Evolutionary conservation across 2,329 filamentous ascomycete genomes (phyloP).

Genomic region (Aspergillus sp.): DNA sequence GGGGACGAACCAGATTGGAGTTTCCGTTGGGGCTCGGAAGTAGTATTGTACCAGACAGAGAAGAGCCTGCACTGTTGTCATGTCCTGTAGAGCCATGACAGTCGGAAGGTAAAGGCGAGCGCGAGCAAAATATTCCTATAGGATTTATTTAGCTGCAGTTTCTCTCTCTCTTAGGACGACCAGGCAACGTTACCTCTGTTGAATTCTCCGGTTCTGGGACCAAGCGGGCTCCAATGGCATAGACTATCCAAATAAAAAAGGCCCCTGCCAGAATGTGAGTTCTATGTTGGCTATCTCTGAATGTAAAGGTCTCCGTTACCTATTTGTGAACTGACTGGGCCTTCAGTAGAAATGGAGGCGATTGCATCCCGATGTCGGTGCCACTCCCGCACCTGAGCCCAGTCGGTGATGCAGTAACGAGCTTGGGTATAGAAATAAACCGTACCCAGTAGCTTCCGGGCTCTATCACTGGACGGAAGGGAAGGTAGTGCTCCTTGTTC

Average conservation of each 20-base stretch:
- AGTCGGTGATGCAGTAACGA: conserved; percentile 15
- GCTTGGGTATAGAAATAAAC: conserved; percentile 15
- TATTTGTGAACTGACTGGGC: conserved; percentile 3
- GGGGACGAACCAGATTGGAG: conserved; percentile 8
- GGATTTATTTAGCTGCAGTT: background rate
- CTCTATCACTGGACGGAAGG: conserved; percentile 6
- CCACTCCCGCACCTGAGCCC: conserved; percentile 12
- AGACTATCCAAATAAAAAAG: conserved; percentile 15
- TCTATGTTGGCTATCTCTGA: background rate
- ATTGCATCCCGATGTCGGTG: conserved; percentile 10
- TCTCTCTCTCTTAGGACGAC: background rate
- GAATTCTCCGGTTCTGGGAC: conserved; percentile 10
- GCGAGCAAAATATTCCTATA: conserved; percentile 12
- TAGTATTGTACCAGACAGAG: conserved; percentile 11
- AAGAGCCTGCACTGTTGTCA: conserved; percentile 12
- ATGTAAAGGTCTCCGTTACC: background rate
- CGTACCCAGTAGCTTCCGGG: conserved; percentile 9
- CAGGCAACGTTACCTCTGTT: conserved; percentile 5
- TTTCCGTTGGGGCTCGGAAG: conserved; percentile 9
- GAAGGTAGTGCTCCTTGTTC: conserved; percentile 3
- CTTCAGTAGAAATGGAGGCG: conserved; percentile 3
- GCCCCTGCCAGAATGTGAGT: conserved; percentile 3
- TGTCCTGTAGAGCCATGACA: conserved; percentile 9
- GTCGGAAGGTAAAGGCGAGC: conserved; percentile 11
- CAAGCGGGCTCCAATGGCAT: conserved; percentile 12